Evolutionary conservation across 345 rosid genomes (phyloP).

Genomic region (Hevea brasiliensis): DNA sequence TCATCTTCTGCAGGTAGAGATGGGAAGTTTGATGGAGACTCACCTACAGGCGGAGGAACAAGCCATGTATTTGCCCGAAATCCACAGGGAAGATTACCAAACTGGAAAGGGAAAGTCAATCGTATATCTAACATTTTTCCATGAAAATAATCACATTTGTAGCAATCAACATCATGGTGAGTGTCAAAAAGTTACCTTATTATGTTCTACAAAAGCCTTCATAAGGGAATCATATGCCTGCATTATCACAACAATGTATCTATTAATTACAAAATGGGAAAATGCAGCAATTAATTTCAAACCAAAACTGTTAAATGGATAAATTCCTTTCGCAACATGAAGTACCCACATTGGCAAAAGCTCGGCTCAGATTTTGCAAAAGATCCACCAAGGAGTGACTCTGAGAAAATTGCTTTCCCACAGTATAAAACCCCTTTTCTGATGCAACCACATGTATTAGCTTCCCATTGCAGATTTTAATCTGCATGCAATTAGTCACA

Average conservation of each 20-base stretch:
- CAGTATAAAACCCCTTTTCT: slow-evolving; percentile 71
- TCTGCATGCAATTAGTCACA: slow-evolving; percentile 41
- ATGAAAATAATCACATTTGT: neutral
- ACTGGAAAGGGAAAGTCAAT: slow-evolving; percentile 41
- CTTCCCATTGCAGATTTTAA: slow-evolving; percentile 84
- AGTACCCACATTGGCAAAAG: slow-evolving; percentile 71
- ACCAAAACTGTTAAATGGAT: neutral
- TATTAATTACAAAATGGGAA: slow-evolving; percentile 1
- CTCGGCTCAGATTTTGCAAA: slow-evolving; percentile 79
- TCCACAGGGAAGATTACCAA: slow-evolving; percentile 95
- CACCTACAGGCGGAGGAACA: slow-evolving; percentile 82
- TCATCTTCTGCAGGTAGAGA: slow-evolving; percentile 83
- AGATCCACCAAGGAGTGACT: slow-evolving; percentile 77
- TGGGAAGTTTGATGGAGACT: slow-evolving; percentile 65
- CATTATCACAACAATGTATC: slow-evolving; percentile 20
- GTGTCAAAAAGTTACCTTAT: slow-evolving; percentile 53
- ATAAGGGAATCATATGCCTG: slow-evolving; percentile 91
- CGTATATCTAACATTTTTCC: neutral
- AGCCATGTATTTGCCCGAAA: slow-evolving; percentile 96
- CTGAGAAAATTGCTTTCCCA: slow-evolving; percentile 67
- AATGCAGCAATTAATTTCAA: neutral
- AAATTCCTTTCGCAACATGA: neutral
- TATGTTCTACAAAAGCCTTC: slow-evolving; percentile 89
- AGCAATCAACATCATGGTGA: neutral
- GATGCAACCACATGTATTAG: slow-evolving; percentile 69